These are phyloP conservation scores for Globisporangium acanthophoron DNA, from an alignment of 352 stramenopile genomes.

Conservation along the genomic window DNA sequence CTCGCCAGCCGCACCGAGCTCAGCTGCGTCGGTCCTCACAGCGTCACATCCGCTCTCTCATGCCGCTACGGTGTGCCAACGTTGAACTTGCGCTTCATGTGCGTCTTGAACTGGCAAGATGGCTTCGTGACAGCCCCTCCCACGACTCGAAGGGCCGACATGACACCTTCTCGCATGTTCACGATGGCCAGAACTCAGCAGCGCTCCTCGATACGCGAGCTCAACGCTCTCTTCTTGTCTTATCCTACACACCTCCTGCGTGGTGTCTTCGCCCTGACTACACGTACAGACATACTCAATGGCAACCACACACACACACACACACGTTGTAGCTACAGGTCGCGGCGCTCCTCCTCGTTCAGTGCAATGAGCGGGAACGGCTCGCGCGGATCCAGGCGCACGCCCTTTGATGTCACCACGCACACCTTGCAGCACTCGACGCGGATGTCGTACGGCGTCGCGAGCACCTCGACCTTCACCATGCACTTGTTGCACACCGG, in stretches of 20 bases:
- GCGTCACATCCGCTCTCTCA: too few relatives aligned
- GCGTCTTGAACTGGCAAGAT: too few relatives aligned
- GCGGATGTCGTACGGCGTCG: constrained; percentile 20
- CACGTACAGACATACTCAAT: too few relatives aligned
- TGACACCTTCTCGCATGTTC: too few relatives aligned
- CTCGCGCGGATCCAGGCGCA: constrained; percentile 32
- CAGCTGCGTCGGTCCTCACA: too few relatives aligned
- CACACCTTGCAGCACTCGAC: constrained; percentile 51
- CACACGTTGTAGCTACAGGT: neutral
- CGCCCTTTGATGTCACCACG: constrained; percentile 33
- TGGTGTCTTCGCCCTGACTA: neutral
- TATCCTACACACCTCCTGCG: neutral
- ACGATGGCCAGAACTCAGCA: neutral
- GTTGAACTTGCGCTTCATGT: too few relatives aligned
- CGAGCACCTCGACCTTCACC: constrained; percentile 35
- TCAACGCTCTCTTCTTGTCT: too few relatives aligned
- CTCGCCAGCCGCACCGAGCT: too few relatives aligned
- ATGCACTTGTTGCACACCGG: constrained; percentile 47
- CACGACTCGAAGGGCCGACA: too few relatives aligned
- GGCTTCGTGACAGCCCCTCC: too few relatives aligned
- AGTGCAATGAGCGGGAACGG: constrained; percentile 26
- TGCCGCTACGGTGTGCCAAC: too few relatives aligned
- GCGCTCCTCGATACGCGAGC: neutral
- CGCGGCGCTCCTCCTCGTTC: constrained; percentile 20
- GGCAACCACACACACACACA: neutral